A percentile compares a stretch with the other conserved stretches of the same genome.
Evolutionary conservation across 768 basidiomycete genomes (phyloP).

Genomic region (Lactarius akahatsu): DNA sequence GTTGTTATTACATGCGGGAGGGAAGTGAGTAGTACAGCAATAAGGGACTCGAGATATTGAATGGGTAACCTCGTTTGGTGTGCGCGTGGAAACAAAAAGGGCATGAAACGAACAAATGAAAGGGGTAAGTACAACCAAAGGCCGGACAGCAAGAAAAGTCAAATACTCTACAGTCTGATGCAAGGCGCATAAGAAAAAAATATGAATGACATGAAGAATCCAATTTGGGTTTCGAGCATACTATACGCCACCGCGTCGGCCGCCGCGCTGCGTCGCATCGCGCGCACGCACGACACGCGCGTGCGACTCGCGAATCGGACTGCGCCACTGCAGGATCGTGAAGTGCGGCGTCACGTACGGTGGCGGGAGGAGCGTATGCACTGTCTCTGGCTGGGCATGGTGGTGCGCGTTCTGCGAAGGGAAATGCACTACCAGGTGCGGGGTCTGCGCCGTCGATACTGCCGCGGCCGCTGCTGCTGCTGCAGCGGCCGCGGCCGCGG

Average conservation of each 20-base stretch:
- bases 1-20: neutral
- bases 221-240: neutral
- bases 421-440: constrained; percentile 58
- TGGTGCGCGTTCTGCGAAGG: constrained; percentile 56
- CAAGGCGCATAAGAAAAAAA: neutral
- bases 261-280: constrained; percentile 4
- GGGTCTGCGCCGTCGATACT: constrained; percentile 34
- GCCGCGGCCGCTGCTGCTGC: neutral
- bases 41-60: neutral
- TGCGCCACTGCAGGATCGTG: constrained; percentile 62
- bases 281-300: constrained; percentile 59
- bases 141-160: neutral
- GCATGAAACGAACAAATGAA: neutral
- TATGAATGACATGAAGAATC: neutral
- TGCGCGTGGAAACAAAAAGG: neutral
- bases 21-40: neutral
- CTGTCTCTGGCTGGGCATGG: constrained; percentile 47
- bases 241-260: constrained; percentile 11
- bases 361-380: constrained; percentile 69
- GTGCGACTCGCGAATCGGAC: constrained; percentile 67
- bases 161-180: constrained; percentile 13
- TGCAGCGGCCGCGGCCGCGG: neutral
- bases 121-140: neutral
- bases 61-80: neutral
- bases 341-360: constrained; percentile 72